phyloP scores from a whole-genome alignment of 805 yeast species.

The Saccharomyces kudriavzevii region DNA sequence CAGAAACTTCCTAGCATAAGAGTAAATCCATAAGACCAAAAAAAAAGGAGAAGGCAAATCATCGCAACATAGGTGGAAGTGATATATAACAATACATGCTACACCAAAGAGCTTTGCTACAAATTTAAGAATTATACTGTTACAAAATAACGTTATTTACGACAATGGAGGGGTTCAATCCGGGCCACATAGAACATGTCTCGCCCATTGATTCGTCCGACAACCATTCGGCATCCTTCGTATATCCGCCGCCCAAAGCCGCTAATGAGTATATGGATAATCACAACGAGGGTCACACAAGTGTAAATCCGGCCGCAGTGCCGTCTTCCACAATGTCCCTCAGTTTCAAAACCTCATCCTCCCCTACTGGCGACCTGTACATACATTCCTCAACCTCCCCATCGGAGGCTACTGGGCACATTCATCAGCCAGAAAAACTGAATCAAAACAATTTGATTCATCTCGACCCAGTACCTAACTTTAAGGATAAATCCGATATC shows the following conservation, averaged over 20 bases:
- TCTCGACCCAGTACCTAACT: slow-evolving; percentile 33
- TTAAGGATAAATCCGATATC: slow-evolving; percentile 40
- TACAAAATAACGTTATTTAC: background rate
- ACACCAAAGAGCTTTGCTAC: background rate
- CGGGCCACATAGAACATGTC: background rate
- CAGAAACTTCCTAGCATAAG: background rate
- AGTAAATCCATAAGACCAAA: background rate
- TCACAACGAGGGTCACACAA: background rate
- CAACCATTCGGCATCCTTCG: background rate
- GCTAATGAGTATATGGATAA: background rate
- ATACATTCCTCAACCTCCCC: background rate
- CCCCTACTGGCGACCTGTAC: background rate
- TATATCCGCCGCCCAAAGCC: background rate
- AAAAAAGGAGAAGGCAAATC: background rate
- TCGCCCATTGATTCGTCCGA: background rate
- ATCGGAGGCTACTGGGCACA: slow-evolving; percentile 5
- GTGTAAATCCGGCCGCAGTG: background rate
- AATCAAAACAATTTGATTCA: slow-evolving; percentile 30
- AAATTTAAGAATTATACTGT: background rate
- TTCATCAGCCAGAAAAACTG: background rate
- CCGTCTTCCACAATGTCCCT: background rate
- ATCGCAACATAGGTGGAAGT: background rate
- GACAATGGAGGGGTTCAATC: background rate
- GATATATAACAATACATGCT: background rate
- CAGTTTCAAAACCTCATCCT: background rate